Evolutionary conservation across 1,284 basidiomycete species (phyloP), one percentile per base, ranked within the genome.

Genomic region (Trichosporon sp.): DNA sequence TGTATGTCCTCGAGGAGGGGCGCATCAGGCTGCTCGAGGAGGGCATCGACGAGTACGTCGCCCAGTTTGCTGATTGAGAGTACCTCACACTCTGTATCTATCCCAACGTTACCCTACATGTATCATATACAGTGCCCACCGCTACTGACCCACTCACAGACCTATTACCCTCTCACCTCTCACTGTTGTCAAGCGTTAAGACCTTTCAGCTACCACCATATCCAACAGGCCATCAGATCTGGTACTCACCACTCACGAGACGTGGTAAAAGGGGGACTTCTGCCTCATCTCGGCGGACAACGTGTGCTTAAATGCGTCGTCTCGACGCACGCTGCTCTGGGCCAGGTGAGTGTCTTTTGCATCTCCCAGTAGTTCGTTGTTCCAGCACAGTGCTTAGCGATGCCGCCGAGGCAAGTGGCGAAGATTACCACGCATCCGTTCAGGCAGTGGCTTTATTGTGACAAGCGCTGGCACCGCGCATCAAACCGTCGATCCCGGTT

Each of bases 21-120:
- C 56, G 72, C 13, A 35, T 72, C 29, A 51, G 27, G 31, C 60
- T 35, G 25, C 66, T 70, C 21, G 72, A 72, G 65, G 67, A 62
- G n/a, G 70, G 70, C 13, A 58, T 72, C 13, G 72, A 72, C 35
- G 72, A 70, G 65, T 72, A 72, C 34, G 47, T 72, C 7, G 62
- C 38, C 27, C 65, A 67, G 68, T 72, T 71, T 42, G 58, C 62
- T 6, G 12, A 31, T 9, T 62, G 29, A 56, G 25, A n/a, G n/a
- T n/a, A n/a, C n/a, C 34, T 12, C 13, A 64, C 32, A 31, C 12
- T 23, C 5, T 25, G 38, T 47, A 47, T 25, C 6, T 5, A 27
- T 13, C 32, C 38, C n/a, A n/a, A n/a, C n/a, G n/a, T n/a, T n/a
- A n/a, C n/a, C n/a, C n/a, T 18, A 35, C 23, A 62, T 32, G 31